Conservation (phyloP, 805 yeast species). For the Maudiozyma barnettii region DNA sequence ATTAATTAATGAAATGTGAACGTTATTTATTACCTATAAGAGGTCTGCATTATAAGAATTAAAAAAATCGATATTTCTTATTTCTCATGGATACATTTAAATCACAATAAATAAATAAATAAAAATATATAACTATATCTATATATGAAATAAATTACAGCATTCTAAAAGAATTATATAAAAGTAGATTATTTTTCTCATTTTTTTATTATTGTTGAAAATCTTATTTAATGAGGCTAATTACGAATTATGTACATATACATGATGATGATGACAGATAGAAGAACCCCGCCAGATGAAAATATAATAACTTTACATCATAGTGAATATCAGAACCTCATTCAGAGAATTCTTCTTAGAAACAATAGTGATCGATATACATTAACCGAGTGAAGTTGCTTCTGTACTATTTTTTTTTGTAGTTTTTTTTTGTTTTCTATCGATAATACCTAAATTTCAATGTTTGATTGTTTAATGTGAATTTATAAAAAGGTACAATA, state of each 20-base stretch:
- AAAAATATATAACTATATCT: not conserved
- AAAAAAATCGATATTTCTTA: not conserved
- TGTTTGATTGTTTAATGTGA: not conserved
- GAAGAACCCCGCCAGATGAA: too few relatives aligned
- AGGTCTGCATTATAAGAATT: not conserved
- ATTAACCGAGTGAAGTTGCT: not conserved
- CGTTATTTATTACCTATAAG: not conserved
- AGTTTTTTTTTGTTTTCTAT: not conserved
- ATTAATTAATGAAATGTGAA: slow-evolving; percentile 8
- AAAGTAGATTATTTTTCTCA: not conserved
- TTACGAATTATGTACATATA: slow-evolving; percentile 2
- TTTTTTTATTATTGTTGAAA: not conserved
- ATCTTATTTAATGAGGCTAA: not conserved
- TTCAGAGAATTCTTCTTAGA: too few relatives aligned
- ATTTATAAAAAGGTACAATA: not conserved
- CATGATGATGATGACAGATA: not conserved
- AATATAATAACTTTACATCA: too few relatives aligned
- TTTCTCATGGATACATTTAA: not conserved
- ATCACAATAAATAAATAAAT: not conserved
- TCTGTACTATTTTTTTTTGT: too few relatives aligned
- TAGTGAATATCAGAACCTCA: too few relatives aligned
- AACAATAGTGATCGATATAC: not conserved
- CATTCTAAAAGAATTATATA: not conserved
- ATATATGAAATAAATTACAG: not conserved
- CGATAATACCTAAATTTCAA: not conserved